Conservation (phyloP, 257 asterid genomes). For the Marsdenia floribunda region DNA sequence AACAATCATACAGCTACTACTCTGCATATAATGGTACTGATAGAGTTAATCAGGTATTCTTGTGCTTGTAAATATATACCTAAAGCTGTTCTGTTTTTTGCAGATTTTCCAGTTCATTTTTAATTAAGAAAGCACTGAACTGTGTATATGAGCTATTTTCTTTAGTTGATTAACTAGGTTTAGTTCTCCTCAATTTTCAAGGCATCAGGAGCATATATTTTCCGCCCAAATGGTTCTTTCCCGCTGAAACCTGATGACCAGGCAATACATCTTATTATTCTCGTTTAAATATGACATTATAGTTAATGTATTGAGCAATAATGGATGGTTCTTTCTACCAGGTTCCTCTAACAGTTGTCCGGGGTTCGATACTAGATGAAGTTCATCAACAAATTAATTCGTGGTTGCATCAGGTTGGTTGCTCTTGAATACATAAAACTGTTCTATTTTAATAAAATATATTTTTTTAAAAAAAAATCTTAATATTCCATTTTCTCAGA, state of each 20-base stretch:
- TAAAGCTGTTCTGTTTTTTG: neutral
- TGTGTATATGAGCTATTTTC: neutral
- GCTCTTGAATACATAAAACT: neutral
- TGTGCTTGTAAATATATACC: conserved; percentile 10
- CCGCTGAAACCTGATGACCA: conserved; percentile 46
- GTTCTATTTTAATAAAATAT: neutral
- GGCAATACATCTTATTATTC: conserved; percentile 27
- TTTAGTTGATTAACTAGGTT: conserved; percentile 7
- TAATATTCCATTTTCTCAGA: neutral
- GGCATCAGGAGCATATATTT: conserved; percentile 88
- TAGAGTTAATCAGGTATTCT: conserved; percentile 61
- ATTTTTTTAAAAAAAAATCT: neutral
- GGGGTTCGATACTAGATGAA: conserved; percentile 76
- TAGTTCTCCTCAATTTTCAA: conserved; percentile 26
- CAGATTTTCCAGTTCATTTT: neutral
- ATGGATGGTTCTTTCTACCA: conserved; percentile 23
- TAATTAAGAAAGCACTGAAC: neutral
- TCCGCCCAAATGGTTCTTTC: conserved; percentile 75
- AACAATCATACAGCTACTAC: conserved; percentile 61
- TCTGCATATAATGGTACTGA: conserved; percentile 74
- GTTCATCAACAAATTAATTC: conserved; percentile 62
- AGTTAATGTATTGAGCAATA: neutral
- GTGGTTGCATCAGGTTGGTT: conserved; percentile 71
- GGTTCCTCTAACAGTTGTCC: conserved; percentile 50
- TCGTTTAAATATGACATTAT: too few species aligned